Base-by-base conservation (phyloP, 2,329 filamentous ascomycete species). In the Verticillium dahliae region DNA sequence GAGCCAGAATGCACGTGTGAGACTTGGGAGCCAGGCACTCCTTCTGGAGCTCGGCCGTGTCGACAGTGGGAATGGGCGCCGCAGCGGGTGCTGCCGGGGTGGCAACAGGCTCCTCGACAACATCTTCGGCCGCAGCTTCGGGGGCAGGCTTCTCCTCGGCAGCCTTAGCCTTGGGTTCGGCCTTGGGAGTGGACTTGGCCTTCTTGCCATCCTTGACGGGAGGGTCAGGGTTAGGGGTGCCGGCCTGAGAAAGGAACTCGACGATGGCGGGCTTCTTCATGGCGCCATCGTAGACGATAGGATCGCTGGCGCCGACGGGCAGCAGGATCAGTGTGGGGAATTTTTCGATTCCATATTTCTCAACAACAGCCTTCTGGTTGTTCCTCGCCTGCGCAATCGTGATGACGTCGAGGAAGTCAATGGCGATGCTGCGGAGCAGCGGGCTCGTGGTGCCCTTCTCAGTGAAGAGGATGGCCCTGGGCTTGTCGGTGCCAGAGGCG, bases 401-500 rank as follows among this genome's bases (percentile, higher is more conserved):
- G 65, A 98, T 86, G 61, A 86, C 85, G 39, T 88, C 92, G 33
- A 95, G 81, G 75, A 94, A 99, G 72, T 98, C 95, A 69, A 97
- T 92, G 6, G 95, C 93, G 60, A 98, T 75, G 63, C 92, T 88
- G 74, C 90, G 90, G 66, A 97, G 78, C 31, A 97, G 80, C 11
- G 92, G 86, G 72, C 91, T 94, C 0, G 91, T 94, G 6, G 90
- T 89, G 27, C 92, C 92, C 80, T 98, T 99, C 61, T 97, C 91
- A 2, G 91, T 96, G 76, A 99, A 98, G 3, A 99, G 80, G 38
- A 99, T 86, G 0, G 90, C 93, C 79, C 96, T 97, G 58, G 92
- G 85, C 13, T 82, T 84, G 22, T 90, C 85, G n/a, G 58, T 34
- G 63, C 87, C 88, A 55, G 85, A 82, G 62, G 84, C 82, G 58